These are phyloP conservation scores for Neostapfia colusana DNA, from an alignment of 176 grass and related monocot genomes.

Conservation along the genomic window DNA sequence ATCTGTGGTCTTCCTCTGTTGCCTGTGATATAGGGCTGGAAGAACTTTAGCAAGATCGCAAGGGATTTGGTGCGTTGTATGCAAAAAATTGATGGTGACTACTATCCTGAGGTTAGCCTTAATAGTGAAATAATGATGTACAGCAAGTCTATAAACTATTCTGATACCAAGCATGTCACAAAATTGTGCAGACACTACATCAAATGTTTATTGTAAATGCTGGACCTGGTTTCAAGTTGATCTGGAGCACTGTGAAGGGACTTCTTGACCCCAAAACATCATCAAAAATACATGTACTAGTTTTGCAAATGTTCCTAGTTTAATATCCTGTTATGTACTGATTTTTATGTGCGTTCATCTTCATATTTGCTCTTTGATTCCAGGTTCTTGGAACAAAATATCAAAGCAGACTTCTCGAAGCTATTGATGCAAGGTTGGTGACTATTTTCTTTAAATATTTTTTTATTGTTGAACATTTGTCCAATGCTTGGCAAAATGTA, in stretches of 20 bases:
- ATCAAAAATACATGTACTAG: conserved; percentile 92
- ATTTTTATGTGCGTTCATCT: conserved; percentile 29
- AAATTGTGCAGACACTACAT: conserved; percentile 78
- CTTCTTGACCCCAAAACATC: conserved; percentile 98
- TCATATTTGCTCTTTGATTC: conserved; percentile 29
- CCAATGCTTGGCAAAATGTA: conserved; percentile 37
- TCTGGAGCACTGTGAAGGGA: conserved; percentile 89
- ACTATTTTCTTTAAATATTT: conserved; percentile 36
- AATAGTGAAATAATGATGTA: conserved; percentile 17
- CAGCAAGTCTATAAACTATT: conserved; percentile 13
- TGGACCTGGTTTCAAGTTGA: conserved; percentile 92
- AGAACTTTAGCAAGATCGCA: conserved; percentile 92
- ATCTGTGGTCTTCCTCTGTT: neutral
- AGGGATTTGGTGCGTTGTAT: conserved; percentile 87
- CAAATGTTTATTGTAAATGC: conserved; percentile 99
- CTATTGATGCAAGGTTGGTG: conserved; percentile 78
- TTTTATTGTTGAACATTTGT: conserved; percentile 18
- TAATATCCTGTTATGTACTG: conserved; percentile 2
- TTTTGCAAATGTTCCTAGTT: conserved; percentile 28
- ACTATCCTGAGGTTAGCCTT: conserved; percentile 88
- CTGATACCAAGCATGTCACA: conserved; percentile 25
- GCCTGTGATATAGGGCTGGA: conserved; percentile 63
- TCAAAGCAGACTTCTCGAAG: conserved; percentile 90
- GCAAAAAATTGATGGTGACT: conserved; percentile 96
- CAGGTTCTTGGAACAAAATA: conserved; percentile 96